Base-by-base conservation (phyloP, 371 early-diverging fungal genomes). In the Mucor irregularis region DNA sequence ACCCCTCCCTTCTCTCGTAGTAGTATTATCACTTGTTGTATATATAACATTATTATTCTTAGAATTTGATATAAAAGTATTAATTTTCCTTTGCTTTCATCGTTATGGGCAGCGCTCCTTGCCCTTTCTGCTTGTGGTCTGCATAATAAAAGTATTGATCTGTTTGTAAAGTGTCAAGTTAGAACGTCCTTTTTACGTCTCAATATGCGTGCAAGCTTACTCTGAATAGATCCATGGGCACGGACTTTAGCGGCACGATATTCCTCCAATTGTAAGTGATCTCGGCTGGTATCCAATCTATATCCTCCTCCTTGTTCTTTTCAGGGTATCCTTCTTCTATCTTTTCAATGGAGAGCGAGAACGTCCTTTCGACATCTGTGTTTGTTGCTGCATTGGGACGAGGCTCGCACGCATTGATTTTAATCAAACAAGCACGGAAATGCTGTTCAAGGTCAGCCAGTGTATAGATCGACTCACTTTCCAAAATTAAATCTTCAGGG, bases 251-350 rank as follows among this genome's bases (percentile, higher is more conserved):
- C 5, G 82, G 80, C 13, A 76, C 49, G 14, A 84, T 35, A 1
- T 55, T 25, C 8, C 49, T 31, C 57, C 60, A 60, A 29, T 31
- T 19, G n/a, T 61, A 34, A 19, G 39, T 14, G 9, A 24, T 29
- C 9, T 77, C 76, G 11, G 71, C 72, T n/a, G 78, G 78, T 11
- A 82, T 59, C 84, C 84, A 84, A 34, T 53, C 38, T 3, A 26
- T 40, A 46, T 49, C 47, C 39, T 53, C 53, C 25, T 48, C 39
- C 29, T 29, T 46, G 22, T 17, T 52, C 14, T 16, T 29, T 11
- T 67, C 54, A 7, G 64, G 54, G 5, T 49, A 53, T 5, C 52
- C 59, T 9, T 49, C 61, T 11, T 66, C 48, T 14, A 39, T 42
- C 29, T 69, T 62, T 43, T 85, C 82, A 6, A 80, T 61, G 0